Conservation (phyloP, 2,329 filamentous ascomycete genomes). For the Aspergillus sojae region DNA sequence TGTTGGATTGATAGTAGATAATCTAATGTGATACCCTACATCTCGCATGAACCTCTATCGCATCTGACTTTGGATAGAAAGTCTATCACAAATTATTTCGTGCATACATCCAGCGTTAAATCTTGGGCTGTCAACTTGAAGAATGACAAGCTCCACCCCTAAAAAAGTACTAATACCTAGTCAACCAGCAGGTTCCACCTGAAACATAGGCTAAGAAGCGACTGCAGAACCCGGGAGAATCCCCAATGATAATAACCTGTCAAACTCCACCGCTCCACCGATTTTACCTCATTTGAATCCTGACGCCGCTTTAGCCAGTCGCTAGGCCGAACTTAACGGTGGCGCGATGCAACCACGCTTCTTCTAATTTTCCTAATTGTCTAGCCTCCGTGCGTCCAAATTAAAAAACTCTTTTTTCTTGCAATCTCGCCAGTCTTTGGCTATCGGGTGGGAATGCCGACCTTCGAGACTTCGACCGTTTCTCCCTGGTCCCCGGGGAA, state of each 20-base stretch:
- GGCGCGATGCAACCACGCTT: background rate
- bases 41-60: background rate
- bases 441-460: background rate
- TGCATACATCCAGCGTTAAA: background rate
- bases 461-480: background rate
- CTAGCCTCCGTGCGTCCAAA: background rate
- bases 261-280: background rate
- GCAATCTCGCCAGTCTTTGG: background rate
- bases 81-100: background rate
- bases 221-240: background rate
- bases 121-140: too few relatives aligned
- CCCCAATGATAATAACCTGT: background rate
- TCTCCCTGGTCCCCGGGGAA: background rate
- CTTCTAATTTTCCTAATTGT: background rate
- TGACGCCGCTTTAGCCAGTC: background rate
- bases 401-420: background rate
- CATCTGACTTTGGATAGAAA: background rate
- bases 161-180: too few relatives aligned
- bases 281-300: background rate
- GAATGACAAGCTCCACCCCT: background rate
- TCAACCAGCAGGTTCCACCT: background rate
- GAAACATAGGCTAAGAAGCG: background rate
- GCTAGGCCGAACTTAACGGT: background rate
- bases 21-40: background rate
- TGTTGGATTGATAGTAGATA: background rate